phyloP scores from a whole-genome alignment of 2,329 filamentous ascomycete genomes.

The Hypoxylon sp. region DNA sequence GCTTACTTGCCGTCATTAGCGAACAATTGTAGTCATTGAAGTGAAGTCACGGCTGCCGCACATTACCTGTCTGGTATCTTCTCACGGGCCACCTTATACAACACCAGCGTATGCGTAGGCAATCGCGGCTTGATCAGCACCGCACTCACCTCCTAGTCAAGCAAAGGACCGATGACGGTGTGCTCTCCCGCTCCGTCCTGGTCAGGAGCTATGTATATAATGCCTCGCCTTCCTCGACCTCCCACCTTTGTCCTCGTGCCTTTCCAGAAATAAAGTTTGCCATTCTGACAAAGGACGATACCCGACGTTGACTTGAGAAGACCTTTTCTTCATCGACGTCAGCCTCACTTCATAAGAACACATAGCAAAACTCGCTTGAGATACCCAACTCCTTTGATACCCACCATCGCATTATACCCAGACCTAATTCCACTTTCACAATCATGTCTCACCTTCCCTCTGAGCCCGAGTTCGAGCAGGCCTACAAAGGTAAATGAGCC shows the following conservation, averaged over 20 bases:
- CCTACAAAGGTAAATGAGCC: constrained; percentile 82
- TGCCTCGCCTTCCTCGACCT: constrained; percentile 30
- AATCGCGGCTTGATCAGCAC: constrained; percentile 34
- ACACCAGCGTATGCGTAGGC: constrained; percentile 26
- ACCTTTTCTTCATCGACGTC: neutral
- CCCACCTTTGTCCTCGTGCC: constrained; percentile 14
- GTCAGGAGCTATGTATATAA: constrained; percentile 27
- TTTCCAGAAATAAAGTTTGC: constrained; percentile 23
- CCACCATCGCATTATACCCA: constrained; percentile 14
- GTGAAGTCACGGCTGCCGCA: constrained; percentile 24
- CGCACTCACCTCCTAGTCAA: constrained; percentile 26
- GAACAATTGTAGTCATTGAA: constrained; percentile 41
- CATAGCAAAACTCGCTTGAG: constrained; percentile 23
- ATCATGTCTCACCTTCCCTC: constrained; percentile 84
- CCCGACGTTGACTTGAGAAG: neutral
- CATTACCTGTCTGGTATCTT: constrained; percentile 12
- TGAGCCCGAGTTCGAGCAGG: constrained; percentile 99
- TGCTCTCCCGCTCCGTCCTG: constrained; percentile 8
- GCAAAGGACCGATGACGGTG: constrained; percentile 42
- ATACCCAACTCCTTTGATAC: constrained; percentile 40
- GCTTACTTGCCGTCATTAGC: constrained; percentile 36
- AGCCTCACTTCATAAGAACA: constrained; percentile 14
- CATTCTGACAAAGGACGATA: constrained; percentile 6
- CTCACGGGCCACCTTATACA: constrained; percentile 23
- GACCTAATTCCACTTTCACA: constrained; percentile 2